Percentiles rank a stretch among this genome's conserved stretches.
Conservation (phyloP, 2,329 filamentous ascomycete species). For the Cladosporium sp. region DNA sequence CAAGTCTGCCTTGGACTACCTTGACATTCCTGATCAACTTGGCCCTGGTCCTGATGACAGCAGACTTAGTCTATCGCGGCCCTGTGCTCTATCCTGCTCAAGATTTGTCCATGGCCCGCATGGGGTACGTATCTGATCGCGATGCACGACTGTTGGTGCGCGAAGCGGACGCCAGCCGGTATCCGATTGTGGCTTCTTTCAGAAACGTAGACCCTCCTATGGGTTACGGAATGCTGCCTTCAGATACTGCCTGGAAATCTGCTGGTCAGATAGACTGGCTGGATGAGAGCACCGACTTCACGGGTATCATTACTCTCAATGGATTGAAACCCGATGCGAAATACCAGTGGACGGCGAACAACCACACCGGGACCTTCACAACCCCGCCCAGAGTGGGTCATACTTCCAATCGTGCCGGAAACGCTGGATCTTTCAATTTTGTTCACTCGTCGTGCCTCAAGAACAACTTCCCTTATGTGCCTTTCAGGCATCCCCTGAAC, state of each 20-base stretch:
- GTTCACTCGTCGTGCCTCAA: slow-evolving; percentile 91
- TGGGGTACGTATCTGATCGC: slow-evolving; percentile 79
- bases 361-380: slow-evolving; percentile 76
- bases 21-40: slow-evolving; percentile 59
- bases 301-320: slow-evolving; percentile 63
- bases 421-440: slow-evolving; percentile 76
- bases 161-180: slow-evolving; percentile 70
- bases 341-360: slow-evolving; percentile 86
- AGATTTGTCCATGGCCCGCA: slow-evolving; percentile 77
- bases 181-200: slow-evolving; percentile 71
- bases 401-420: slow-evolving; percentile 48
- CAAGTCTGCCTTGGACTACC: slow-evolving; percentile 62
- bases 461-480: slow-evolving; percentile 82
- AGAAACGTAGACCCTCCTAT: slow-evolving; percentile 34
- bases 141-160: slow-evolving; percentile 79
- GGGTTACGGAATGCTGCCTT: slow-evolving; percentile 17
- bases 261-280: slow-evolving; percentile 62
- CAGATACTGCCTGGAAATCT: slow-evolving; percentile 61
- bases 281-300: slow-evolving; percentile 77
- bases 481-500: slow-evolving; percentile 73
- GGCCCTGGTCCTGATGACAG: slow-evolving; percentile 61
- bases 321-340: slow-evolving; percentile 64
- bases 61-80: slow-evolving; percentile 75
- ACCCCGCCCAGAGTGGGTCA: slow-evolving; percentile 69
- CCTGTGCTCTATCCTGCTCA: slow-evolving; percentile 64